Percentiles rank a stretch among this genome's conserved stretches.
phyloP scores from a whole-genome alignment of 2,329 filamentous ascomycete species.

The Akanthomyces uredinophilus region DNA sequence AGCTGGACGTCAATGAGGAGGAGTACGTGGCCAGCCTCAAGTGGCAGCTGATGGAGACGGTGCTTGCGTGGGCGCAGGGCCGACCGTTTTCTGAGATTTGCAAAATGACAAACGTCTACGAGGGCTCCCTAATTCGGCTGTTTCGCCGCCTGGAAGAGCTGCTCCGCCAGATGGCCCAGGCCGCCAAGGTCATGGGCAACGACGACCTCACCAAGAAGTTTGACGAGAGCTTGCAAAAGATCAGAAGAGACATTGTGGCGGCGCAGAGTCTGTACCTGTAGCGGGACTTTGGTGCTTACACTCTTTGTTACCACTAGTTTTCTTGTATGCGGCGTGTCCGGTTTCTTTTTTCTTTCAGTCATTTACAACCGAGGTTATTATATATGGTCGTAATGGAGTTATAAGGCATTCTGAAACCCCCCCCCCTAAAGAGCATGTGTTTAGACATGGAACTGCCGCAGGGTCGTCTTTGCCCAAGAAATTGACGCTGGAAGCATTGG shows the following conservation, averaged over 20 bases:
- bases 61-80: slow-evolving; percentile 86
- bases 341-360: slow-evolving; percentile 5
- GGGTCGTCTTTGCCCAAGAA: not conserved
- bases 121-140: slow-evolving; percentile 90
- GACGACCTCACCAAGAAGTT: slow-evolving; percentile 92
- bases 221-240: slow-evolving; percentile 76
- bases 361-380: slow-evolving; percentile 14
- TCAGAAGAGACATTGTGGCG: slow-evolving; percentile 89
- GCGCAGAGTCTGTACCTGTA: slow-evolving; percentile 90
- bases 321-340: not conserved
- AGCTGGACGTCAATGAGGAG: slow-evolving; percentile 89
- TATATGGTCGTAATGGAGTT: slow-evolving; percentile 10
- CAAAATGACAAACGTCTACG: slow-evolving; percentile 99
- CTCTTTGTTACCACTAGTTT: not conserved
- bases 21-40: slow-evolving; percentile 88
- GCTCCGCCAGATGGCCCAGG: slow-evolving; percentile 90
- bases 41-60: slow-evolving; percentile 95
- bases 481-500: slow-evolving; percentile 13
- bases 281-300: slow-evolving; percentile 16
- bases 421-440: not conserved
- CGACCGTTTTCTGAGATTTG: slow-evolving; percentile 90
- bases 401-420: slow-evolving; percentile 5
- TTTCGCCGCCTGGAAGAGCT: slow-evolving; percentile 95
- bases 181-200: slow-evolving; percentile 95
- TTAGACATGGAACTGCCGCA: not conserved